Evolutionary conservation across 371 early-diverging fungal species (phyloP).

Genomic region (Pancytospora philotis): DNA sequence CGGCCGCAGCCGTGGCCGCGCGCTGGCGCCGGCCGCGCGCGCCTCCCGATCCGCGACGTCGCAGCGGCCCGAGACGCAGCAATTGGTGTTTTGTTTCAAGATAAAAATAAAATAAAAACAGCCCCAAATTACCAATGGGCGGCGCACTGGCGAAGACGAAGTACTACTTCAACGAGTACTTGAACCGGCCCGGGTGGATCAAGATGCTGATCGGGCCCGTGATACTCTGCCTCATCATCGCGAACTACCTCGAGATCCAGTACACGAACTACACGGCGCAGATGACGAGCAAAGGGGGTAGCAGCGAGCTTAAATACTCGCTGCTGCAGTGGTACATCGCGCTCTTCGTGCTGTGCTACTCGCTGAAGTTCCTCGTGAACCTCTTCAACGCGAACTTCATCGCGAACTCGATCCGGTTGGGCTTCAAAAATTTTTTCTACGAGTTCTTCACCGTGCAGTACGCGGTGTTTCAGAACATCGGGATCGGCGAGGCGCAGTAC

Average conservation of each 20-base stretch:
- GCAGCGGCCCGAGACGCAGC: too few species aligned
- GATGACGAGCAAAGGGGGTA: not conserved
- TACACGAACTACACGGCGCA: not conserved
- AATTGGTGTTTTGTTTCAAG: too few species aligned
- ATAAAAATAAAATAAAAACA: slow-evolving; percentile 4
- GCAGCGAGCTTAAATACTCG: not conserved
- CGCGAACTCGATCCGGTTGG: slow-evolving; percentile 10
- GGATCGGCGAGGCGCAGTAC: slow-evolving; percentile 32
- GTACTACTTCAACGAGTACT: not conserved
- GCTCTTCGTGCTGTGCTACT: not conserved
- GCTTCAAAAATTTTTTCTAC: slow-evolving; percentile 15
- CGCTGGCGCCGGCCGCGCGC: too few species aligned
- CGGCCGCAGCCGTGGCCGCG: too few species aligned
- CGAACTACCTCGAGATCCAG: not conserved
- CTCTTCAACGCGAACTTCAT: slow-evolving; percentile 20
- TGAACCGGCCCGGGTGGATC: not conserved
- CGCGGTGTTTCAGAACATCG: slow-evolving; percentile 2
- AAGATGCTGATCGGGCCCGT: not conserved
- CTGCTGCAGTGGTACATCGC: not conserved
- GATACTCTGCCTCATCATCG: not conserved
- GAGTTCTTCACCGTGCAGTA: slow-evolving; percentile 16
- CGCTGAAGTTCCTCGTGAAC: slow-evolving; percentile 1
- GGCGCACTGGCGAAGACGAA: not conserved
- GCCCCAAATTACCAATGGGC: not conserved
- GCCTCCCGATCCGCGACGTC: too few species aligned